A percentile compares a stretch with the other conserved stretches of the same genome.
These are phyloP conservation scores for Ophiostoma himal-ulmi DNA, from an alignment of 2,329 filamentous ascomycete species.

Conservation along the genomic window DNA sequence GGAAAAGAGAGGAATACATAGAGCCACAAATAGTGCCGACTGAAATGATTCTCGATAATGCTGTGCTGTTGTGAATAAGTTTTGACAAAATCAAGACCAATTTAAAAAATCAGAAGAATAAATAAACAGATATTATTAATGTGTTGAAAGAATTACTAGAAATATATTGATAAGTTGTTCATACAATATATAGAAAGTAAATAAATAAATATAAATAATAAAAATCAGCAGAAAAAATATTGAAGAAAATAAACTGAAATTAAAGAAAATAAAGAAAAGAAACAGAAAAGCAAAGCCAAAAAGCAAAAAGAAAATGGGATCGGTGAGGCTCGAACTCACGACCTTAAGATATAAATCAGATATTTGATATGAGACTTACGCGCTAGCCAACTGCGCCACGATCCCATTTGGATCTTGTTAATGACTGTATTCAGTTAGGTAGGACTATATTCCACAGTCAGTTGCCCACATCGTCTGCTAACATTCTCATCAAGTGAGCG, in stretches of 20 bases:
- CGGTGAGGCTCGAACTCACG: conserved; percentile 27
- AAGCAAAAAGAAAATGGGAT: conserved; percentile 18
- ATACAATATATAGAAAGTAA: not conserved
- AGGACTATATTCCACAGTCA: not conserved
- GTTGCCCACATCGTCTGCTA: no score
- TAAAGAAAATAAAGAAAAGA: not conserved
- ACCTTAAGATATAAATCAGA: conserved; percentile 24
- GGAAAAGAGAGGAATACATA: no score
- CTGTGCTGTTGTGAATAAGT: no score
- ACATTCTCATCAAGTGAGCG: no score
- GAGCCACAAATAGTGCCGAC: no score
- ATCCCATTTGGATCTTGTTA: conserved; percentile 10
- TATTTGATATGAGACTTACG: conserved; percentile 16
- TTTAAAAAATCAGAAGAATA: no score
- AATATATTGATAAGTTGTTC: no score
- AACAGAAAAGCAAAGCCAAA: not conserved
- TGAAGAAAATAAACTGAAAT: not conserved
- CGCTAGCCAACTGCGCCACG: conserved; percentile 17
- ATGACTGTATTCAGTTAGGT: not conserved
- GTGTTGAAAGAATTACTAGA: no score
- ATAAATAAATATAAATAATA: conserved; percentile 35
- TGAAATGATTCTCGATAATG: no score
- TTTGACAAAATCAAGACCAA: no score
- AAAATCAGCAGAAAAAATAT: not conserved
- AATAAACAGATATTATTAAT: no score